phyloP scores from a whole-genome alignment of 768 basidiomycete species.

The Rhodotorula paludigena region DNA sequence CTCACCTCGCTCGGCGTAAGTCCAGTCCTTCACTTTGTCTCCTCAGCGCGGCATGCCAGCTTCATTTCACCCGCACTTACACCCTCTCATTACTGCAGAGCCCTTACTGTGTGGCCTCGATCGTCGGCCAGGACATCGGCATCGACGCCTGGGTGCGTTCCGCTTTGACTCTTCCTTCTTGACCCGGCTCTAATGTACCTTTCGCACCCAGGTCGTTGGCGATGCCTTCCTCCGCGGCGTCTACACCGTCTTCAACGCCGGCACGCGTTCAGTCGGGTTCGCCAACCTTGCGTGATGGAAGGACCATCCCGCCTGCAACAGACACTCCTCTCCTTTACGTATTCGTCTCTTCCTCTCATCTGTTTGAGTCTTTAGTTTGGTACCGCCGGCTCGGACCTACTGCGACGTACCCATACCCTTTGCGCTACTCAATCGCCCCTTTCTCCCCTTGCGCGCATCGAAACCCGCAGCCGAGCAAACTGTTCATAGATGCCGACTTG shows the following conservation, averaged over 20 bases:
- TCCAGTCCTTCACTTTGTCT: not conserved
- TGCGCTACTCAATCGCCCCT: too few relatives aligned
- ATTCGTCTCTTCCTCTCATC: too few relatives aligned
- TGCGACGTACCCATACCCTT: too few relatives aligned
- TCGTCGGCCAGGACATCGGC: constrained; percentile 38
- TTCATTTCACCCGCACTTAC: too few relatives aligned
- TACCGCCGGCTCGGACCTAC: too few relatives aligned
- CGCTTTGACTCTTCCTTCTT: not conserved
- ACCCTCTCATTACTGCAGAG: not conserved
- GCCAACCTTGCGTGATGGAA: constrained; percentile 9
- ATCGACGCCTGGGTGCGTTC: constrained; percentile 22
- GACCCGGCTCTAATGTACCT: too few relatives aligned
- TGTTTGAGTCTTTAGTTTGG: too few relatives aligned
- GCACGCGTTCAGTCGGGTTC: constrained; percentile 36
- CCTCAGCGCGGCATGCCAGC: too few relatives aligned
- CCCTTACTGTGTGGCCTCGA: constrained; percentile 28
- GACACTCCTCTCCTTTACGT: not conserved
- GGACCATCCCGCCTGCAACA: too few relatives aligned
- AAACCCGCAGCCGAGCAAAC: too few relatives aligned
- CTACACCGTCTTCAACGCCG: constrained; percentile 34
- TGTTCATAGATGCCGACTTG: too few relatives aligned
- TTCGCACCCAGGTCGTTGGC: constrained; percentile 21
- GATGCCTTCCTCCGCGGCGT: constrained; percentile 38
- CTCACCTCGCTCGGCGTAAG: constrained; percentile 9
- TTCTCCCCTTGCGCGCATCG: too few relatives aligned